Conservation (phyloP, 306 rosid genomes). For the Cucumis sativus region Cucumber_9930_V3 NC_026659.2:19704001-19704500, state of each 20-base stretch:
- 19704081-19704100: background rate
- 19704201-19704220: background rate
- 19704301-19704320: background rate
- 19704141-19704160: background rate
- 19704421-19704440: background rate
- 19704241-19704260: background rate
- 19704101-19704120: background rate
- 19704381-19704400: background rate
- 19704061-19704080: background rate
- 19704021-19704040: background rate
- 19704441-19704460: background rate
- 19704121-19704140: background rate
- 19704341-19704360: background rate
- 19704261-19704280: background rate
- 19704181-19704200: background rate
- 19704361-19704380: background rate
- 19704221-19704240: background rate
- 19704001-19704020: background rate
- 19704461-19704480: background rate
- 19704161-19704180: background rate
- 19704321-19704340: background rate
- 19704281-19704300: too few relatives aligned
- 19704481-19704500: constrained; percentile 57
- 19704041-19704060: background rate
- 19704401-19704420: background rate